Base-by-base conservation (phyloP, 2,329 filamentous ascomycete genomes). In the Colletotrichum sp. region DNA sequence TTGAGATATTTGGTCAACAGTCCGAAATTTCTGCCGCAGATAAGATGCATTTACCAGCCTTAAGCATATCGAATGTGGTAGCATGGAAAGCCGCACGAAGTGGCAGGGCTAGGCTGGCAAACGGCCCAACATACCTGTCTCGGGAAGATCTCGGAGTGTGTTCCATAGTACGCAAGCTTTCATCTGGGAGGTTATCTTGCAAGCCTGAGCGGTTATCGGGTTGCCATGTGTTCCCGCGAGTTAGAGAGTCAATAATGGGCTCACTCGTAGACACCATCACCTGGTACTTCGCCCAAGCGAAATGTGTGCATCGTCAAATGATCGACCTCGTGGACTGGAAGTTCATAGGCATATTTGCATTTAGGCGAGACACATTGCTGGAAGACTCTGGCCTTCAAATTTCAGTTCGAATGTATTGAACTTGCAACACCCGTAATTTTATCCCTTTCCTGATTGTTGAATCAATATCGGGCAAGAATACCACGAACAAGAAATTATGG, bases 361-460 rank as follows among this genome's bases (percentile, higher is more conserved):
- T 12, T 13, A 2, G 44, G 10, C 44, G 8, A n/a, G n/a, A 21
- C 6, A 21, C n/a, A 1, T 52, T 13, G 10, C n/a, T 21, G 6
- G n/a, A 21, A 21, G 10, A 21, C 3, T 52, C 6, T 10, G 10
- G n/a, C 2, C n/a, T 52, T 4, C 10, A 4, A 52, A 52, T 7
- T 49, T 52, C n/a, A 21, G 6, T 21, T 52, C 1, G n/a, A 8
- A 1, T 21, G n/a, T 1, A 13, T 21, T 52, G n/a, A 1, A 21
- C 44, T 21, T 1, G 1, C 10, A 21, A 0, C 12, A 21, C 1
- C n/a, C 1, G n/a, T 4, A 52, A 21, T 13, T 7, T 8, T 0
- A 52, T 21, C n/a, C 12, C 6, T 49, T 7, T 52, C 44, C n/a
- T 52, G 2, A 0, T 21, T 2, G 2, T 4, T 52, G 5, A 13